Evolutionary conservation across 495 filamentous ascomycete species (phyloP).

Genomic region (Bathelium albidoporum): DNA sequence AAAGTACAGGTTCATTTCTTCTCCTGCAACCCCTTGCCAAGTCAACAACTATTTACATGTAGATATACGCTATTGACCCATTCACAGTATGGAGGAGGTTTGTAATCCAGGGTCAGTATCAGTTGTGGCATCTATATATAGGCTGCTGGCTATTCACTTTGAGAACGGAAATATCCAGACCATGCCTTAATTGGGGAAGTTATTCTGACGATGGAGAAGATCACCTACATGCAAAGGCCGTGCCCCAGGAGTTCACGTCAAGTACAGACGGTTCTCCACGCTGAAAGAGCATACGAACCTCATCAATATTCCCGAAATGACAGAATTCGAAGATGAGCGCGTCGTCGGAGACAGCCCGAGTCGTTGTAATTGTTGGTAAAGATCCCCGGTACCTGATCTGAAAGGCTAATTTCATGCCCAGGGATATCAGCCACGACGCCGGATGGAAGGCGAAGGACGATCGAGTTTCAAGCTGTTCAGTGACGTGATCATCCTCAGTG

Average conservation of each 20-base stretch:
- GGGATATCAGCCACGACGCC: slow-evolving; percentile 4
- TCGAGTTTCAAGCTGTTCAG: not conserved
- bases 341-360: slow-evolving; percentile 3
- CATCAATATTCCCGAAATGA: slow-evolving; percentile 14
- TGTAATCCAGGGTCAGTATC: not conserved
- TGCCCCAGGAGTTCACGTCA: slow-evolving; percentile 1
- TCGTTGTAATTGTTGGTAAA: slow-evolving; percentile 4
- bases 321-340: slow-evolving; percentile 21
- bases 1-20: slow-evolving; percentile 2
- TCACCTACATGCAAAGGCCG: slow-evolving; percentile 3
- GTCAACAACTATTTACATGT: not conserved
- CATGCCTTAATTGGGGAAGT: not conserved
- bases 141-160: not conserved
- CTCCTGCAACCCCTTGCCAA: not conserved
- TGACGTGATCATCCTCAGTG: slow-evolving; percentile 2
- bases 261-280: slow-evolving; percentile 15
- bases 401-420: slow-evolving; percentile 1
- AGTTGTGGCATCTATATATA: not conserved
- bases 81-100: not conserved
- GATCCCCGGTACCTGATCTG: not conserved
- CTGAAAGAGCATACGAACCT: slow-evolving; percentile 12
- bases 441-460: slow-evolving; percentile 6
- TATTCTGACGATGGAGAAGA: not conserved
- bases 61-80: not conserved
- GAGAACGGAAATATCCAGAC: slow-evolving; percentile 1